These are phyloP conservation scores for Flaveria floridana DNA, from an alignment of 140 eudicot genomes.

Conservation along the genomic window DNA sequence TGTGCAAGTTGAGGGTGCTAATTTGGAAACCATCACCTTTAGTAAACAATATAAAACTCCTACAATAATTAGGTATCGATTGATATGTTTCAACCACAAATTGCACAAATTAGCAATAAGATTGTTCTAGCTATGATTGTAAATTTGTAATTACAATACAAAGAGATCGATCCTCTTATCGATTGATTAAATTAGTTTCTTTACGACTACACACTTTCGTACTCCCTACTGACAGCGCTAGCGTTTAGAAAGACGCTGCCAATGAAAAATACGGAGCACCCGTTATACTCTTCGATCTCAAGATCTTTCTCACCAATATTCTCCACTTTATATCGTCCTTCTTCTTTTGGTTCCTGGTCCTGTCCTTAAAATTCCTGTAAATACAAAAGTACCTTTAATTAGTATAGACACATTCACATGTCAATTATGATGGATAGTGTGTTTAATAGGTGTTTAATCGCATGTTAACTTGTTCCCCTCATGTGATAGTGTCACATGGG, in stretches of 20 bases:
- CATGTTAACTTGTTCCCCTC: constrained; percentile 20
- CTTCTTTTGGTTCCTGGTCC: constrained; percentile 51
- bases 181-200: constrained; percentile 8
- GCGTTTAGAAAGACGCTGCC: constrained; percentile 47
- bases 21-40: not conserved
- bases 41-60: constrained; percentile 11
- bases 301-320: constrained; percentile 78
- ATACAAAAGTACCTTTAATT: not conserved
- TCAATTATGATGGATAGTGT: constrained; percentile 10
- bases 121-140: constrained; percentile 40
- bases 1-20: not conserved
- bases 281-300: constrained; percentile 79
- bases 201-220: constrained; percentile 20
- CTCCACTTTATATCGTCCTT: constrained; percentile 89
- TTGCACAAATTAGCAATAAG: constrained; percentile 31
- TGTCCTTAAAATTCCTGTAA: constrained; percentile 64
- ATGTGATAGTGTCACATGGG: constrained; percentile 17
- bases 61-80: constrained; percentile 4
- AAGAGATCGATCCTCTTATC: constrained; percentile 28
- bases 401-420: constrained; percentile 15
- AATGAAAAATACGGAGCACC: constrained; percentile 87
- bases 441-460: not conserved
- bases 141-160: constrained; percentile 38
- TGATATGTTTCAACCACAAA: constrained; percentile 11
- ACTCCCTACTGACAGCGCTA: constrained; percentile 27